Percentiles rank a stretch among this genome's conserved stretches.
These are phyloP conservation scores for Pezicula radicicola DNA, from an alignment of 2,329 filamentous ascomycete species.

Conservation along the genomic window DNA sequence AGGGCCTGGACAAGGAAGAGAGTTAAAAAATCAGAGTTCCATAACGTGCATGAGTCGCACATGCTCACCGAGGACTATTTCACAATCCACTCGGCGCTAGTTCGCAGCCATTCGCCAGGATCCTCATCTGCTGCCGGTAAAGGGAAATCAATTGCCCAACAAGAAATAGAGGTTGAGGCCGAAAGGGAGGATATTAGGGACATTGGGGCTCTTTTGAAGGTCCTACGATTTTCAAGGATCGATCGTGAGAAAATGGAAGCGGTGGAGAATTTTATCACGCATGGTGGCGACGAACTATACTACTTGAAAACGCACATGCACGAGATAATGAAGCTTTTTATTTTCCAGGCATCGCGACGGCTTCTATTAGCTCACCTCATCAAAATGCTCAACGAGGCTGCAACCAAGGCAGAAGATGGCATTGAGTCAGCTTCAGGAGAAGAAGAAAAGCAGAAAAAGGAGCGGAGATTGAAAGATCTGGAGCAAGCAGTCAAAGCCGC, in stretches of 20 bases:
- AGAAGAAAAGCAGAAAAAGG: constrained; percentile 25
- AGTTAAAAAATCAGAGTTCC: constrained; percentile 53
- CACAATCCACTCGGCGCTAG: constrained; percentile 59
- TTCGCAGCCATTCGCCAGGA: constrained; percentile 38
- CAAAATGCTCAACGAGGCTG: constrained; percentile 54
- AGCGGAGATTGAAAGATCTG: constrained; percentile 61
- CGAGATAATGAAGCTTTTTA: constrained; percentile 79
- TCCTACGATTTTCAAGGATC: constrained; percentile 68
- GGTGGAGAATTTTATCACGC: constrained; percentile 75
- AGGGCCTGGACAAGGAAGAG: constrained; percentile 85
- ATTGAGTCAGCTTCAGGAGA: constrained; percentile 16
- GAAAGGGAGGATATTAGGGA: constrained; percentile 54
- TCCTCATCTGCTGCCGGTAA: constrained; percentile 18
- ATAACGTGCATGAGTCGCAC: constrained; percentile 49
- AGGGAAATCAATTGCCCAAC: constrained; percentile 11
- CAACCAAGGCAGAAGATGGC: constrained; percentile 42
- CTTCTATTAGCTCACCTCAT: constrained; percentile 71
- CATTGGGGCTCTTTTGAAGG: constrained; percentile 60
- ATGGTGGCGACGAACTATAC: constrained; percentile 71
- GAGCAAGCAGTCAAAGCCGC: constrained; percentile 71
- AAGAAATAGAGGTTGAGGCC: constrained; percentile 36
- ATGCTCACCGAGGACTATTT: constrained; percentile 78
- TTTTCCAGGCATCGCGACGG: constrained; percentile 85
- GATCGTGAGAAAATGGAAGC: constrained; percentile 90
- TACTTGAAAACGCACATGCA: constrained; percentile 77